Evolutionary conservation across 2,329 filamentous ascomycete species (phyloP).

Genomic region (Cercospora beticola): DNA sequence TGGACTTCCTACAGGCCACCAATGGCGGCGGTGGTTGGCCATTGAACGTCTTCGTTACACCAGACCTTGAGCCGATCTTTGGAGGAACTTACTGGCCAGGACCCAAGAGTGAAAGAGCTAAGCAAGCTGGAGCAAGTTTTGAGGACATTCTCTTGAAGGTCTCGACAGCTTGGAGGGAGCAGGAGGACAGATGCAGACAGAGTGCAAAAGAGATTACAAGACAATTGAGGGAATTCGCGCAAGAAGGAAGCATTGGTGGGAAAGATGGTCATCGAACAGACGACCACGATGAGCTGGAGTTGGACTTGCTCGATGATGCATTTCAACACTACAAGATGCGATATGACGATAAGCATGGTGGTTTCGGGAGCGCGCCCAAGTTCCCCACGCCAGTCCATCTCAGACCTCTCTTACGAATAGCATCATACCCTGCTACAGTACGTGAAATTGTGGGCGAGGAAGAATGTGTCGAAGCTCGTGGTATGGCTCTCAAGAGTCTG

Average conservation of each 20-base stretch:
- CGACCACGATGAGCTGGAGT: slow-evolving; percentile 69
- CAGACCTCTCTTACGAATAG: slow-evolving; percentile 74
- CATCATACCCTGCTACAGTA: slow-evolving; percentile 69
- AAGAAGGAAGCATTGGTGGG: slow-evolving; percentile 70
- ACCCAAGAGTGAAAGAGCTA: slow-evolving; percentile 58
- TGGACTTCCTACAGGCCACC: slow-evolving; percentile 96
- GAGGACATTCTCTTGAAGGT: slow-evolving; percentile 81
- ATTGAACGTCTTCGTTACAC: slow-evolving; percentile 92
- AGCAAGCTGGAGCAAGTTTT: slow-evolving; percentile 67
- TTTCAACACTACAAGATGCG: slow-evolving; percentile 75
- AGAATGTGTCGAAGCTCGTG: slow-evolving; percentile 70
- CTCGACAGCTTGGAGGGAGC: slow-evolving; percentile 70
- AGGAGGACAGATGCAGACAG: slow-evolving; percentile 77
- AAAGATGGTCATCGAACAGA: slow-evolving; percentile 30
- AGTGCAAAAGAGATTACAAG: slow-evolving; percentile 79
- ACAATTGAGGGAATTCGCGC: slow-evolving; percentile 82
- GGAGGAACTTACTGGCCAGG: slow-evolving; percentile 96
- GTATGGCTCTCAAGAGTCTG: slow-evolving; percentile 80
- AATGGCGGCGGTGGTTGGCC: slow-evolving; percentile 91
- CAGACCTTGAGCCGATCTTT: slow-evolving; percentile 88
- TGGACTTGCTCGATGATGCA: slow-evolving; percentile 89
- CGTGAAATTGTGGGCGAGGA: slow-evolving; percentile 82
- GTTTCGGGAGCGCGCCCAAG: slow-evolving; percentile 76
- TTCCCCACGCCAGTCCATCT: slow-evolving; percentile 87
- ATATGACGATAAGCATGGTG: slow-evolving; percentile 76